phyloP scores from a whole-genome alignment of 139 green algal species.

The Chlorella vulgaris region DNA sequence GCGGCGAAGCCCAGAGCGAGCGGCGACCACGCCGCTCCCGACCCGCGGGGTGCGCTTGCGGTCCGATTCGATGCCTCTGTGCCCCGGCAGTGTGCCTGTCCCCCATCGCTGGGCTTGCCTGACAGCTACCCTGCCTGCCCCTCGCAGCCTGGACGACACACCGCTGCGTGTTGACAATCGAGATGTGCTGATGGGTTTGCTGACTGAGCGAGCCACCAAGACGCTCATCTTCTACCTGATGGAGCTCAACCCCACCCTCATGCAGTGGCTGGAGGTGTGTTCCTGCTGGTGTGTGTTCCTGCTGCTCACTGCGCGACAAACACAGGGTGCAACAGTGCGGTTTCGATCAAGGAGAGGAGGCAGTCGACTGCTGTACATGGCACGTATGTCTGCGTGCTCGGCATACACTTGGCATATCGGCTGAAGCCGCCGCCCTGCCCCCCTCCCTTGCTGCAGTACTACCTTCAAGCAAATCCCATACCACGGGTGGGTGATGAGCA shows the following conservation, averaged over 20 bases:
- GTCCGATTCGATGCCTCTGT: too few species aligned
- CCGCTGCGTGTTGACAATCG: slow-evolving; percentile 84
- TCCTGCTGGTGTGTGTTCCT: too few species aligned
- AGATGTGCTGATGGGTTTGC: slow-evolving; percentile 78
- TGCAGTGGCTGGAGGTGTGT: slow-evolving; percentile 56
- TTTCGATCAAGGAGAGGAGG: slow-evolving; percentile 56
- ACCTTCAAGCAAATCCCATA: slow-evolving; percentile 66
- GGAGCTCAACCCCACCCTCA: slow-evolving; percentile 52
- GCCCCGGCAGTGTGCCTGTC: too few species aligned
- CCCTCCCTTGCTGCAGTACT: slow-evolving; percentile 62
- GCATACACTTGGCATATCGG: too few species aligned
- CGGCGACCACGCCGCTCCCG: too few species aligned
- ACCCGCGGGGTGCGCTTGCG: too few species aligned
- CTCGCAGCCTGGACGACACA: slow-evolving; percentile 65
- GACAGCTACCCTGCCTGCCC: not conserved
- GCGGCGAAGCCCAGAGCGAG: too few species aligned
- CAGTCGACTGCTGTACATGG: too few species aligned
- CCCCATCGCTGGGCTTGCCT: not conserved
- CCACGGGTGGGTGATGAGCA: slow-evolving; percentile 61
- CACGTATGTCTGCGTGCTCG: too few species aligned
- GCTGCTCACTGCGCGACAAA: too few species aligned
- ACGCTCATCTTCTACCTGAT: slow-evolving; percentile 82
- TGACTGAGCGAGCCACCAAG: slow-evolving; percentile 76
- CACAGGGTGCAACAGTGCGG: too few species aligned
- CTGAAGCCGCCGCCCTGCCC: too few species aligned